Evolutionary conservation across 1,284 basidiomycete genomes (phyloP), one percentile per base, ranked within the genome.

Genomic region (Ganoderma lucidum): DNA sequence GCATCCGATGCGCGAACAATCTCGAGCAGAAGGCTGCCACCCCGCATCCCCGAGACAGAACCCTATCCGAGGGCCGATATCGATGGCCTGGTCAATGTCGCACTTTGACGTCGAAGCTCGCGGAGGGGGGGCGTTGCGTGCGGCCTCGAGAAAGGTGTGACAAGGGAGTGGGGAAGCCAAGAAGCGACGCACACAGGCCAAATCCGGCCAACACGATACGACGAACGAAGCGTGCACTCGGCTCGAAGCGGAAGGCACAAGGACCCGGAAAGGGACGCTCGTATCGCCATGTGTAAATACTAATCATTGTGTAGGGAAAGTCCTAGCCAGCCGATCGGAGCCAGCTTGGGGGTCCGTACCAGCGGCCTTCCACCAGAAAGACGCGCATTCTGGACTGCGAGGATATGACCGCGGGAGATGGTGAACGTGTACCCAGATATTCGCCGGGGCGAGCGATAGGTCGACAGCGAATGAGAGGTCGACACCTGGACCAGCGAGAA

Each of bases 281-380:
- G 42, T 66, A 60, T 66, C 59, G 42, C 63, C 58, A 68, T 64
- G 72, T 58, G 69, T 73, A 69, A 73, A 71, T 71, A 69, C 72
- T 68, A 69, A 63, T 59, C 51, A 70, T 66, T 60, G 48, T 64
- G 62, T 68, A 53, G 67, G 68, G 72, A 60, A 73, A 68, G 37
- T 71, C 59, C 14, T 66, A 23, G 30, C 72, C 72, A 64, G 66
- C 17, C 62, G 69, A 71, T 66, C 70, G 72, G 72, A 73, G 68
- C 59, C 69, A 66, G 55, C 42, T 67, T 63, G 56, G 30, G 39
- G 59, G 66, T 45, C 68, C 64, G 55, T 55, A 35, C 59, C 42
- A 51, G 53, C 59, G 58, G 61, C 19, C n/a, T 73, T 68, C 69
- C 67, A 68, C 44, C 67, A 69, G 64, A 68, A 67, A 59, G 17